These are phyloP conservation scores for Tolypocladium capitatum DNA, from an alignment of 2,329 filamentous ascomycete species.

Conservation along the genomic window DNA sequence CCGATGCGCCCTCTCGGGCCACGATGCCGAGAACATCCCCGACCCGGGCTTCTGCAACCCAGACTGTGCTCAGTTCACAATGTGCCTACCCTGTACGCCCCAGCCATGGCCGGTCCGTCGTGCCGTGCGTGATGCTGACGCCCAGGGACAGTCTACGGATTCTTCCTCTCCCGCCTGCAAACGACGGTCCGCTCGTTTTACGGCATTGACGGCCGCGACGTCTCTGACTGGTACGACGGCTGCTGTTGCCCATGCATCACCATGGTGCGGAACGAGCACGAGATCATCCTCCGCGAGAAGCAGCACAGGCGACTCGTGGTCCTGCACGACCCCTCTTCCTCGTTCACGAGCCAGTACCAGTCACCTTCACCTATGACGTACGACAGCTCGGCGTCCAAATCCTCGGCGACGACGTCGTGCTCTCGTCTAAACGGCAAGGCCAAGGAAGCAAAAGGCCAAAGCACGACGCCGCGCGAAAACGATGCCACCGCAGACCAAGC, in stretches of 20 bases:
- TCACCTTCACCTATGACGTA: conserved; percentile 11
- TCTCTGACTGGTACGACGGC: conserved; percentile 11
- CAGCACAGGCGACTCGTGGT: conserved; percentile 3
- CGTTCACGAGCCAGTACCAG: conserved; percentile 8
- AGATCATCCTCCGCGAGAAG: conserved; percentile 18
- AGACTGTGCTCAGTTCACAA: conserved; percentile 11
- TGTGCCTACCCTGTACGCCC: conserved; percentile 15
- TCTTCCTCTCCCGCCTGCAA: conserved; percentile 16
- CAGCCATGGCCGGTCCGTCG: neutral
- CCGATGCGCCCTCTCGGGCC: conserved; percentile 8
- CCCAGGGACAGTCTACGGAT: conserved; percentile 15
- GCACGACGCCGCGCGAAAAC: neutral
- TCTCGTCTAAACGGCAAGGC: neutral
- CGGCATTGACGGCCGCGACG: conserved; percentile 14
- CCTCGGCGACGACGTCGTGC: conserved; percentile 1
- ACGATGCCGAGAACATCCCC: conserved; percentile 6
- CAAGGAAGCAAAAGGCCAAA: neutral
- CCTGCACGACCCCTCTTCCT: conserved; percentile 1
- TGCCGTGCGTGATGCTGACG: neutral
- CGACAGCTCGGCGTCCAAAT: conserved; percentile 1
- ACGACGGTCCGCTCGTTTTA: conserved; percentile 18
- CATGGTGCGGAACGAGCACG: conserved; percentile 16
- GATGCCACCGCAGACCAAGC: neutral
- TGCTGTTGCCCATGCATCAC: conserved; percentile 16
- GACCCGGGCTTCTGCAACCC: conserved; percentile 8